Evolutionary conservation across 2,329 filamentous ascomycete genomes (phyloP).

Genomic region (Fusarium odoratissimum): DNA sequence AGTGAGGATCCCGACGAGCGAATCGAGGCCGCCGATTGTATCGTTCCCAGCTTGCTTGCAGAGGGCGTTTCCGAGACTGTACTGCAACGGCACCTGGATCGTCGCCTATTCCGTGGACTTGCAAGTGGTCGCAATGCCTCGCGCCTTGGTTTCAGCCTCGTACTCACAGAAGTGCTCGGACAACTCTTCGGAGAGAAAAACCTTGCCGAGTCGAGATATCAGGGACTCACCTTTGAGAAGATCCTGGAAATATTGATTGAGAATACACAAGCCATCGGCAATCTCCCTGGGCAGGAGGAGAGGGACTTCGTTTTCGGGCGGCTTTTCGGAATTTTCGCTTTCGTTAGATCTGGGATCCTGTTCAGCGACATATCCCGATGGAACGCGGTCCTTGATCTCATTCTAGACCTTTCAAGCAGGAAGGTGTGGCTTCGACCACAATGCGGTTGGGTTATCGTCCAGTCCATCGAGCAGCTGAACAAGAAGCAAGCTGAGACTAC

Average conservation of each 20-base stretch:
- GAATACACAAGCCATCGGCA: constrained; percentile 66
- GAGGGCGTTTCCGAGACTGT: constrained; percentile 63
- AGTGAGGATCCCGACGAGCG: constrained; percentile 68
- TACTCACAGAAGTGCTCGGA: constrained; percentile 82
- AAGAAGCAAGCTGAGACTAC: constrained; percentile 70
- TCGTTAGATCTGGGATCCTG: constrained; percentile 82
- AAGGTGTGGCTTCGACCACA: constrained; percentile 92
- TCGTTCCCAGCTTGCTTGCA: constrained; percentile 66
- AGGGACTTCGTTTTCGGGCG: constrained; percentile 87
- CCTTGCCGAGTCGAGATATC: constrained; percentile 60
- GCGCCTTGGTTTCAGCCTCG: constrained; percentile 88
- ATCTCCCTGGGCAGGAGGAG: constrained; percentile 77
- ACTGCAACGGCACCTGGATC: constrained; percentile 69
- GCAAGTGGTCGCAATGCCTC: constrained; percentile 92
- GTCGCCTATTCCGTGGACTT: constrained; percentile 84
- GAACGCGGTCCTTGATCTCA: constrained; percentile 74
- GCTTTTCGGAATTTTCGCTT: constrained; percentile 86
- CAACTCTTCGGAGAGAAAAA: constrained; percentile 71
- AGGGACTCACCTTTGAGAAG: constrained; percentile 66
- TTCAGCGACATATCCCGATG: constrained; percentile 71
- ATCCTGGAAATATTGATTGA: constrained; percentile 65
- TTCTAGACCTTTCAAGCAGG: constrained; percentile 80
- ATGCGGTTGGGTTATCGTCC: constrained; percentile 84
- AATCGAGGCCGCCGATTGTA: constrained; percentile 68
- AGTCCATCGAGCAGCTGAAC: constrained; percentile 73